Conservation (phyloP, 352 stramenopile genomes). For the Pythium myriotylum region DNA sequence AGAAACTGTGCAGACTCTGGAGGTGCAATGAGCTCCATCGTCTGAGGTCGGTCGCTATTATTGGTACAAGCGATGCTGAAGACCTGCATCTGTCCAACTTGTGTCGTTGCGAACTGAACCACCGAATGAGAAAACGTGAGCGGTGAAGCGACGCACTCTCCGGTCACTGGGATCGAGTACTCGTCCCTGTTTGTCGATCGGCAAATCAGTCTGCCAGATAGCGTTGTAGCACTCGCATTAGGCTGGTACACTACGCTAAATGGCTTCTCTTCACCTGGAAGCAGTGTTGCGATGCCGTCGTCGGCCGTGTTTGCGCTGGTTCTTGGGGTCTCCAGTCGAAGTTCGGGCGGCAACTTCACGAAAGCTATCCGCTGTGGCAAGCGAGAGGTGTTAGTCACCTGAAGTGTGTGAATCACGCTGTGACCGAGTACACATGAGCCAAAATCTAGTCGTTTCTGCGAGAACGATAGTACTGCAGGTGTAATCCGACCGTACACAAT, state of each 20-base stretch:
- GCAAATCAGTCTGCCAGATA: conserved; percentile 42
- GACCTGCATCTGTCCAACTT: conserved; percentile 40
- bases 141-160: conserved; percentile 41
- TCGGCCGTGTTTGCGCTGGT: conserved; percentile 29
- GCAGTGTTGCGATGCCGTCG: conserved; percentile 60
- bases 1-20: conserved; percentile 36
- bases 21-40: conserved; percentile 50
- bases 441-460: conserved; percentile 44
- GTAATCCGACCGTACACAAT: conserved; percentile 46
- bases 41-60: conserved; percentile 34
- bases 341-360: conserved; percentile 49
- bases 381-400: conserved; percentile 47
- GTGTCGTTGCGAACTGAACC: conserved; percentile 42
- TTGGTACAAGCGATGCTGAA: conserved; percentile 54
- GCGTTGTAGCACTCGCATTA: conserved; percentile 33
- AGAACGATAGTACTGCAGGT: conserved; percentile 32
- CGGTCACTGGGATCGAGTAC: conserved; percentile 44
- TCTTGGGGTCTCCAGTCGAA: conserved; percentile 39
- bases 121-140: conserved; percentile 56
- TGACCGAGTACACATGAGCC: conserved; percentile 56
- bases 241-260: conserved; percentile 56
- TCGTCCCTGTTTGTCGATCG: conserved; percentile 49
- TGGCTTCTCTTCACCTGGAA: conserved; percentile 43
- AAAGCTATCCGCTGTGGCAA: conserved; percentile 73
- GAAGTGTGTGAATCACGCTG: conserved; percentile 33